Conservation (phyloP, 2,329 filamentous ascomycete species). For the Colletotrichum acutatum region DNA sequence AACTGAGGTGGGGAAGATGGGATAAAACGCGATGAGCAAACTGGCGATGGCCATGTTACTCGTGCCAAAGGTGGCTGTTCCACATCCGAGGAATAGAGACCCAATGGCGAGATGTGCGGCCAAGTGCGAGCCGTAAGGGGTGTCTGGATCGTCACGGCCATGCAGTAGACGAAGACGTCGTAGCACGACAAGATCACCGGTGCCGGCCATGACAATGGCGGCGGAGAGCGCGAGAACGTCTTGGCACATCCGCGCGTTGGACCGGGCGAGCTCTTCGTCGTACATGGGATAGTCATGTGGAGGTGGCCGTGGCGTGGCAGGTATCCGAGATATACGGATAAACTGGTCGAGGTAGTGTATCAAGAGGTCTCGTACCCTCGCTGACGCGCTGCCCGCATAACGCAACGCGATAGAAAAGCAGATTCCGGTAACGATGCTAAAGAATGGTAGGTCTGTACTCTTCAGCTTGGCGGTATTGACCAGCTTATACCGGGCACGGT, state of each 20-base stretch:
- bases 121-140: slow-evolving; percentile 92
- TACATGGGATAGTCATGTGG: slow-evolving; percentile 62
- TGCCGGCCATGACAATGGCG: slow-evolving; percentile 94
- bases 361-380: slow-evolving; percentile 81
- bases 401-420: slow-evolving; percentile 83
- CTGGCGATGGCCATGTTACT: slow-evolving; percentile 88
- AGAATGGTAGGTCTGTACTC: slow-evolving; percentile 89
- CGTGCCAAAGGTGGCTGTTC: slow-evolving; percentile 90
- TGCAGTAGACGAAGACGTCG: slow-evolving; percentile 88
- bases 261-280: slow-evolving; percentile 84
- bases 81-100: slow-evolving; percentile 89
- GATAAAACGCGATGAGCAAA: slow-evolving; percentile 92
- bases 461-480: slow-evolving; percentile 70
- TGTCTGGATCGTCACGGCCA: slow-evolving; percentile 84
- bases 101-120: slow-evolving; percentile 93
- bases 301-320: slow-evolving; percentile 41
- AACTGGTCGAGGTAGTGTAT: slow-evolving; percentile 88
- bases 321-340: slow-evolving; percentile 78
- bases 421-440: slow-evolving; percentile 89
- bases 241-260: slow-evolving; percentile 90
- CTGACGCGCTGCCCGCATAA: slow-evolving; percentile 78
- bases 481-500: slow-evolving; percentile 71
- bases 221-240: slow-evolving; percentile 85
- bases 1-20: slow-evolving; percentile 87
- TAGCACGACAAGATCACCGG: slow-evolving; percentile 87